Evolutionary conservation across 2,329 filamentous ascomycete species (phyloP).

Genomic region (Aspergillus transmontanensis): DNA sequence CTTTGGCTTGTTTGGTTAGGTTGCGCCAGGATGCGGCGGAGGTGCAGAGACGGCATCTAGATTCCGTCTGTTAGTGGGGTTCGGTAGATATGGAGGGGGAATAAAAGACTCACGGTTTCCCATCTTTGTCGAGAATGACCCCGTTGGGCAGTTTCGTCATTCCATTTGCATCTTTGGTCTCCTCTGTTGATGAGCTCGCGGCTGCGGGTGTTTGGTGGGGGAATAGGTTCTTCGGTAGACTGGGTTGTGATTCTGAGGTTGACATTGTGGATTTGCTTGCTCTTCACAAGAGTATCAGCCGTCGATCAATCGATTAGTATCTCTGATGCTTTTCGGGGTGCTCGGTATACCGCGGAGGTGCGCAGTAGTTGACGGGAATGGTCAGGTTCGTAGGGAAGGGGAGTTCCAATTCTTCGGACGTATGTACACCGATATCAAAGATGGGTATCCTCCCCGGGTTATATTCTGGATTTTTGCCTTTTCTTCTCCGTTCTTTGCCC

Average conservation of each 20-base stretch:
- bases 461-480: neutral
- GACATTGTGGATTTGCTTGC: constrained; percentile 11
- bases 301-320: neutral
- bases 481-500: neutral
- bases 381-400: neutral
- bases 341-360: neutral
- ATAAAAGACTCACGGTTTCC: constrained; percentile 48
- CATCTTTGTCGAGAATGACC: constrained; percentile 53
- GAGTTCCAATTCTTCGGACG: neutral
- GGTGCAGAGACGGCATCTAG: constrained; percentile 52
- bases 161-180: constrained; percentile 23
- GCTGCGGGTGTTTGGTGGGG: constrained; percentile 16
- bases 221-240: constrained; percentile 17
- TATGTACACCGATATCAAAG: neutral
- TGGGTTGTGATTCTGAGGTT: constrained; percentile 19
- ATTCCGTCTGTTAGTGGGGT: neutral
- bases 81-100: neutral
- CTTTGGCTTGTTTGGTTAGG: constrained; percentile 47
- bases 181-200: constrained; percentile 20
- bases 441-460: neutral
- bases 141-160: constrained; percentile 44
- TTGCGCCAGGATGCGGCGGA: constrained; percentile 50
- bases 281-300: neutral
- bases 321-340: neutral
- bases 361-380: neutral